A percentile compares a stretch with the other conserved stretches of the same genome.
These are phyloP conservation scores for Beauveria sp. DNA, from an alignment of 2,329 filamentous ascomycete genomes.

Conservation along the genomic window DNA sequence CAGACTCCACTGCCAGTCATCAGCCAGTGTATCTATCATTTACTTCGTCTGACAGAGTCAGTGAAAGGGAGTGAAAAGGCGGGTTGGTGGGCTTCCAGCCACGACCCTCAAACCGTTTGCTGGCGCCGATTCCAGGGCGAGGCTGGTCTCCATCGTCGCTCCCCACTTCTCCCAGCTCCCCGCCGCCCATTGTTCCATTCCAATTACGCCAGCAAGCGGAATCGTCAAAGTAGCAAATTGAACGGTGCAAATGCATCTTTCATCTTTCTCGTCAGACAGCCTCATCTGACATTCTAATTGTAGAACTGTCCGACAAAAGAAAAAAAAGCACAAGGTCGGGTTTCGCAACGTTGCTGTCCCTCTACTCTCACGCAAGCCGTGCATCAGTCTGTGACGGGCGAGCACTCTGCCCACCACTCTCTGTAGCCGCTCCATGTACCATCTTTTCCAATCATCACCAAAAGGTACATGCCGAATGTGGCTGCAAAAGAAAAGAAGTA, in stretches of 20 bases:
- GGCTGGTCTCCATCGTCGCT: background rate
- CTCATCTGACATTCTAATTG: background rate
- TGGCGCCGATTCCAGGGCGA: constrained; percentile 7
- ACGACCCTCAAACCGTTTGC: background rate
- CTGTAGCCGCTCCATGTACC: background rate
- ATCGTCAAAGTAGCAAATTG: background rate
- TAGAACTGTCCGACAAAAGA: background rate
- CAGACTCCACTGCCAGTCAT: too few species aligned
- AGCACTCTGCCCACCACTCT: background rate
- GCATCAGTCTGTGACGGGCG: background rate
- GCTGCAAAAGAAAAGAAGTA: background rate
- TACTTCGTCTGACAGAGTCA: too few species aligned
- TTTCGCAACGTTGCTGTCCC: background rate
- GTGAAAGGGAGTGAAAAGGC: too few species aligned
- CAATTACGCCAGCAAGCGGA: background rate
- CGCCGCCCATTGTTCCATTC: background rate
- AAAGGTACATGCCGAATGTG: background rate
- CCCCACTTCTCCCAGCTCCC: background rate
- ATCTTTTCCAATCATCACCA: background rate
- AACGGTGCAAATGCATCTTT: background rate
- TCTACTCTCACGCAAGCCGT: background rate
- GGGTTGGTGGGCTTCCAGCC: background rate
- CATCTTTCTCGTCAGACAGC: background rate
- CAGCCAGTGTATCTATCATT: too few species aligned
- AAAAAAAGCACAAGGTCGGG: background rate